Conservation (phyloP, 225 moss, liverwort and hornwort species). For the Rhytidiadelphus loreus region DNA sequence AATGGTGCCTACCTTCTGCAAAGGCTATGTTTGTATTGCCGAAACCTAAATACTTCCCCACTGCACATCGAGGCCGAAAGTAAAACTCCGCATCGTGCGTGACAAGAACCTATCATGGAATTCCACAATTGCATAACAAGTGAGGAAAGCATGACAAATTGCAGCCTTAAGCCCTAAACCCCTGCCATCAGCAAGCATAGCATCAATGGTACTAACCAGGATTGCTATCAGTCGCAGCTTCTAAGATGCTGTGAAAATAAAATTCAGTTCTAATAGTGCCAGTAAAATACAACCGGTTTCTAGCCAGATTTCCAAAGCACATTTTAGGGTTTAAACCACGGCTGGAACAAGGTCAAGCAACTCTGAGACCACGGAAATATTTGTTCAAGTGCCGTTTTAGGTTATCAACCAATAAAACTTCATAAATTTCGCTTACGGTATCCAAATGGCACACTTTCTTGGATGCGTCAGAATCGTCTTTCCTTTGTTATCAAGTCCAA, state of each 20-base stretch:
- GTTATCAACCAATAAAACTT: neutral
- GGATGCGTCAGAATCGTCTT: neutral
- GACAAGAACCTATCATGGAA: slow-evolving; percentile 15
- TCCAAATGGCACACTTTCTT: neutral
- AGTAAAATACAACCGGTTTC: no score
- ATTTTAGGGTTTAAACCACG: no score
- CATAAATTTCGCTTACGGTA: neutral
- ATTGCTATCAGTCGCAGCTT: neutral
- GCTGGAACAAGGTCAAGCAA: neutral
- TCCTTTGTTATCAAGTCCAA: neutral
- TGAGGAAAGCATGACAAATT: neutral
- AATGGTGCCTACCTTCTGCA: slow-evolving; percentile 33
- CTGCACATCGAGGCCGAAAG: slow-evolving; percentile 23
- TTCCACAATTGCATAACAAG: neutral
- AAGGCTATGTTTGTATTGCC: slow-evolving; percentile 13
- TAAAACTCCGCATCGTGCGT: slow-evolving; percentile 36
- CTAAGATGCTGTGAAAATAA: neutral
- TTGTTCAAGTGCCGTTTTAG: neutral
- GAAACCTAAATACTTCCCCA: slow-evolving; percentile 30
- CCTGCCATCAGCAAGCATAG: neutral
- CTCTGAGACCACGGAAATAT: neutral
- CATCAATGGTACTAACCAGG: neutral
- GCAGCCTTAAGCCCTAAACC: neutral
- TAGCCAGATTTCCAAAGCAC: neutral
- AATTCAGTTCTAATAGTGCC: neutral